Conservation (phyloP, 306 rosid genomes). For the Vigna trinervia region DNA sequence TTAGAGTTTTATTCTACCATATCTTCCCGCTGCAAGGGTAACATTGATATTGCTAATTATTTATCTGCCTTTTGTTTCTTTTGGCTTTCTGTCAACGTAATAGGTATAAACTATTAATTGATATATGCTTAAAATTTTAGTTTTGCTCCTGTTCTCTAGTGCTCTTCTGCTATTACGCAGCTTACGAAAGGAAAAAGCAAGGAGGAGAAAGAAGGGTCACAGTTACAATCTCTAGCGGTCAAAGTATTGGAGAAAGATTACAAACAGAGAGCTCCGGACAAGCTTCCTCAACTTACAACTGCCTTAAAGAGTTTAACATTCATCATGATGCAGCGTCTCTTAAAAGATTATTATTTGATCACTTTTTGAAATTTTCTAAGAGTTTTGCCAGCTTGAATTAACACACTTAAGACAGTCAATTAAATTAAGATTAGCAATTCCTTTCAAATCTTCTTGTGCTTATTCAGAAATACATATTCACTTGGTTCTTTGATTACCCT, state of each 20-base stretch:
- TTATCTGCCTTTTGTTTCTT: neutral
- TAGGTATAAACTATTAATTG: constrained; percentile 64
- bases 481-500: constrained; percentile 43
- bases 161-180: constrained; percentile 86
- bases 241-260: constrained; percentile 87
- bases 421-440: neutral
- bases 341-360: constrained; percentile 34
- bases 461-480: constrained; percentile 29
- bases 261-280: constrained; percentile 93
- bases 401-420: constrained; percentile 36
- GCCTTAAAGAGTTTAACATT: constrained; percentile 73
- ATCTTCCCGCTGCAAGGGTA: constrained; percentile 2
- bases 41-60: constrained; percentile 41
- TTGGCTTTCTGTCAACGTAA: constrained; percentile 30
- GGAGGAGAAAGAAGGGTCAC: constrained; percentile 91
- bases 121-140: constrained; percentile 42
- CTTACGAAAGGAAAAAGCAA: constrained; percentile 81
- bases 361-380: constrained; percentile 43
- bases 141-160: constrained; percentile 56
- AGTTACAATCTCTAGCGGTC: constrained; percentile 80
- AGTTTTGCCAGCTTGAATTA: constrained; percentile 40
- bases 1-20: constrained; percentile 43
- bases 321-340: constrained; percentile 61
- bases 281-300: constrained; percentile 81
- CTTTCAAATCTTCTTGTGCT: constrained; percentile 24